These are phyloP conservation scores for Wickerhamomyces sp. DNA, from an alignment of 1,139 yeast species.

Conservation along the genomic window DNA sequence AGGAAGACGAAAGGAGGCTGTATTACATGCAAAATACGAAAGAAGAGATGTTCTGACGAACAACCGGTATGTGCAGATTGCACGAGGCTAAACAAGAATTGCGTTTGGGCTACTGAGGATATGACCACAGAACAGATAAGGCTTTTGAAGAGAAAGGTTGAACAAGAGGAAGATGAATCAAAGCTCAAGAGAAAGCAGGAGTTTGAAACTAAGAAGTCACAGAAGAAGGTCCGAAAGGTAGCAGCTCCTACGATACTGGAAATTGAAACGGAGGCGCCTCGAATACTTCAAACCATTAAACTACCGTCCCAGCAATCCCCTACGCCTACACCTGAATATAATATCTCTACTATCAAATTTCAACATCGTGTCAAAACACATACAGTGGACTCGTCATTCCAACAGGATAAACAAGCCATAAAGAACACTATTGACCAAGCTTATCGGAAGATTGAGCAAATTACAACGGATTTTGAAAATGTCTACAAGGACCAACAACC, in stretches of 20 bases:
- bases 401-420: background rate
- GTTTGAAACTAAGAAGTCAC: conserved; percentile 3
- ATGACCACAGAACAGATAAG: conserved; percentile 21
- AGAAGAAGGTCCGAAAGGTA: background rate
- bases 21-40: conserved; percentile 55
- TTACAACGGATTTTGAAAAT: no score
- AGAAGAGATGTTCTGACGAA: conserved; percentile 56
- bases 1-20: conserved; percentile 51
- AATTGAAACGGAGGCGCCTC: no score
- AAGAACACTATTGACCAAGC: background rate
- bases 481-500: no score
- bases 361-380: no score
- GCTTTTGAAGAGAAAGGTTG: conserved; percentile 21
- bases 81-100: conserved; percentile 39
- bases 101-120: conserved; percentile 37
- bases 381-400: no score
- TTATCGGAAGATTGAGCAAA: no score
- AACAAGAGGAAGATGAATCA: conserved; percentile 23
- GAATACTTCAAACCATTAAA: no score
- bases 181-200: conserved; percentile 14
- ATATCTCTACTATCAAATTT: no score
- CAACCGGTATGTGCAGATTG: conserved; percentile 54
- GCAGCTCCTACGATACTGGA: no score
- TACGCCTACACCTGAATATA: no score
- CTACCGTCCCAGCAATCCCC: no score